Evolutionary conservation across 768 basidiomycete genomes (phyloP), one percentile per base, ranked within the genome.

Genomic region (Pisolithus orientalis): DNA sequence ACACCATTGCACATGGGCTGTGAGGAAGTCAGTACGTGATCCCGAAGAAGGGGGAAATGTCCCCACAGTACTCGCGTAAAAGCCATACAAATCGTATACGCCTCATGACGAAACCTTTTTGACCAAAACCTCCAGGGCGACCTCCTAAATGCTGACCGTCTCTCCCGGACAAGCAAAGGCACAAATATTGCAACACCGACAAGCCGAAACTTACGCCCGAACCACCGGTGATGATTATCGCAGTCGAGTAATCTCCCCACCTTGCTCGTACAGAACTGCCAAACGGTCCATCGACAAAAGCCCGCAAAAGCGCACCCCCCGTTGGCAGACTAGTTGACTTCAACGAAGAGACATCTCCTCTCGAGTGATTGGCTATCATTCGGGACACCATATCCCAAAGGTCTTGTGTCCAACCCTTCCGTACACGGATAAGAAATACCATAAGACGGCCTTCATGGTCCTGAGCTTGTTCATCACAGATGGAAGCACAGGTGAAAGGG

Each of bases 31-130:
- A 38, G 24, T 45, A 16, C 37, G 55, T 7, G 29, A 47, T 24
- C 16, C 24, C 5, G 24, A 31, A 21, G 40, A 5, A 21, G 24
- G 32, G 52, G n/a, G 17, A 42, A 50, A 25, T 3, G 13, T 1
- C 72, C 84, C 67, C 53, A 87, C 87, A 77, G 60, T 82, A 89
- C 60, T 90, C 89, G 38, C 86, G 75, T 21, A 88, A 71, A 42
- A 89, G 76, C 88, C 88, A 90, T 3, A 90, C 75, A 56, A 90
- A 87, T 16, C 87, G 73, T 0, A 89, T 77, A 5, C 89, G 74
- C 31, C 60, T 68, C 6, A 78, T 80, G 40, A 68, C 69, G 51
- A 70, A 75, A 5, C 63, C 59, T 25, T 67, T 69, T 31, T 69
- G 57, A 0, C 75, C 74, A 66, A 70, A 75, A 1, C 78, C 73